Evolutionary conservation across 768 basidiomycete genomes (phyloP).

Genomic region (Dentipellis sp.): DNA sequence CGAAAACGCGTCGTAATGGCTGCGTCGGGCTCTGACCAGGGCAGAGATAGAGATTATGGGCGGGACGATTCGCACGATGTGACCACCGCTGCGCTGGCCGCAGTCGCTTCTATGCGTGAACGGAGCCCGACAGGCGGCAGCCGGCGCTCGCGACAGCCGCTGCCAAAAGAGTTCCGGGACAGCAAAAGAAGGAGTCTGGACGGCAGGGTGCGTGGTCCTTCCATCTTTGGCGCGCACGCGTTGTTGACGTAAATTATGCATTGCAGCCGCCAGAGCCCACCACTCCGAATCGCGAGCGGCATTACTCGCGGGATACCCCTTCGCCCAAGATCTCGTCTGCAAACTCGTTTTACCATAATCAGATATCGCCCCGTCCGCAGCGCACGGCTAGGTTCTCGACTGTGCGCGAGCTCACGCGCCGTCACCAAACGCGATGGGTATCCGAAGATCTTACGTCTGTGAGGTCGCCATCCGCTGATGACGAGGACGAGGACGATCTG

Average conservation of each 20-base stretch:
- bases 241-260: neutral
- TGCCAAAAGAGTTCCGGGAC: conserved; percentile 42
- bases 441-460: conserved; percentile 34
- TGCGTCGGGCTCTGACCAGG: conserved; percentile 20
- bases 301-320: conserved; percentile 9
- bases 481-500: conserved; percentile 15
- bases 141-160: conserved; percentile 35
- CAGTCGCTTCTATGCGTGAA: conserved; percentile 43
- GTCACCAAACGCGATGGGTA: conserved; percentile 44
- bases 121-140: conserved; percentile 35
- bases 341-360: conserved; percentile 4
- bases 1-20: conserved; percentile 32
- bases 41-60: conserved; percentile 11
- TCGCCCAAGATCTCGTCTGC: conserved; percentile 14
- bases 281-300: conserved; percentile 13
- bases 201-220: conserved; percentile 28
- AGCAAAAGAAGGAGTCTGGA: conserved; percentile 28
- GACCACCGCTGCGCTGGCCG: conserved; percentile 48
- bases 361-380: conserved; percentile 20
- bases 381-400: conserved; percentile 33
- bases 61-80: conserved; percentile 29
- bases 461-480: conserved; percentile 15
- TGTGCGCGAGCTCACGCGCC: conserved; percentile 37
- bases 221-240: neutral
- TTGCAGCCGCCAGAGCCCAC: conserved; percentile 10